Conservation (phyloP, 176 grass and related monocot genomes). For the Bothriochloa decipiens region DNA sequence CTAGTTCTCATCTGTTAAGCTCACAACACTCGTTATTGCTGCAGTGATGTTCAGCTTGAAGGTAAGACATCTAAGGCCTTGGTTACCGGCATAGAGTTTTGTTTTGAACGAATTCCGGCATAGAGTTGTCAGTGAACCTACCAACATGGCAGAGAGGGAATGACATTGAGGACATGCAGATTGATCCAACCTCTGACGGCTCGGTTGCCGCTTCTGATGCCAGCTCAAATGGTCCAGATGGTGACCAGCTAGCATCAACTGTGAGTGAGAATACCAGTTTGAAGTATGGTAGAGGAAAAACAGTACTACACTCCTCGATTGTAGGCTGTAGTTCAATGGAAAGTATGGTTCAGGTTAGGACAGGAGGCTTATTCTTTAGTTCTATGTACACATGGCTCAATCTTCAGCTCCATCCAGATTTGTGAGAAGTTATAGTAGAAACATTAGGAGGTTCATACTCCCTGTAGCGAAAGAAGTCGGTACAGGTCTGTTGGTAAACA, state of each 20-base stretch:
- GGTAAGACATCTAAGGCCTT: background rate
- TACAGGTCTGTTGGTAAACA: no score
- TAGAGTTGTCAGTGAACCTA: background rate
- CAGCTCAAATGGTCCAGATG: background rate
- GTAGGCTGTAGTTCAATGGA: background rate
- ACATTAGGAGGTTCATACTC: no score
- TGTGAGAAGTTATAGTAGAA: no score
- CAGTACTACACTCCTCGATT: background rate
- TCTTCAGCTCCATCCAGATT: no score
- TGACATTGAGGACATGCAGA: conserved; percentile 2
- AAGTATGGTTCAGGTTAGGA: background rate
- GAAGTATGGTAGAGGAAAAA: background rate
- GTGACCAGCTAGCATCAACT: background rate
- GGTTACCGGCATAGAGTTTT: background rate
- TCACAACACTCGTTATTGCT: background rate
- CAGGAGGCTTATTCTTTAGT: no score
- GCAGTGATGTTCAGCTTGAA: conserved; percentile 29
- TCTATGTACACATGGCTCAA: no score
- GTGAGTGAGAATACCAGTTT: background rate
- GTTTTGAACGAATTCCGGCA: no score
- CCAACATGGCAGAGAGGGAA: background rate
- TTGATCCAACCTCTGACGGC: background rate
- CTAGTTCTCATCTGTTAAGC: background rate
- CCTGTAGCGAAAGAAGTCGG: no score
- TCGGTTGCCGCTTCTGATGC: background rate